Conservation (phyloP, 1,139 yeast genomes). For the Debaryomycetaceae sp. region DNA sequence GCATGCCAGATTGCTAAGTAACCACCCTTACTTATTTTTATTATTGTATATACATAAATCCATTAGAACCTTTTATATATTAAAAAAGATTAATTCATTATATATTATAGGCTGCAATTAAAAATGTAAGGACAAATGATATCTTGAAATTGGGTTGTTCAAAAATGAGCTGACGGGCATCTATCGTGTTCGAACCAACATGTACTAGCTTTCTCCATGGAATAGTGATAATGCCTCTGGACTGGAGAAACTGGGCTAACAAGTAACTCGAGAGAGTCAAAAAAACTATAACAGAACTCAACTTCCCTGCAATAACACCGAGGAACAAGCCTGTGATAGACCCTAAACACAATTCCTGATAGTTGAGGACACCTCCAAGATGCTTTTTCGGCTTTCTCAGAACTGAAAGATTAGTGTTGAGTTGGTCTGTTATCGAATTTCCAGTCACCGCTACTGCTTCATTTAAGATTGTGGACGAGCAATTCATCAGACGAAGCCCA, state of each 20-base stretch:
- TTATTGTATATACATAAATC: conserved; percentile 4
- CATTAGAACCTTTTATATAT: conserved; percentile 4
- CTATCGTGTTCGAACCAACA: conserved; percentile 46
- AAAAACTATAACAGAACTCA: conserved; percentile 56
- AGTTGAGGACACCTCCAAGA: conserved; percentile 46
- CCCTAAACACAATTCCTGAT: conserved; percentile 67
- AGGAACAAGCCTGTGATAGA: conserved; percentile 61
- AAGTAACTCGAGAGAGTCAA: conserved; percentile 50
- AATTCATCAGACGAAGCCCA: background rate
- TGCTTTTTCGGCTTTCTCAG: conserved; percentile 10
- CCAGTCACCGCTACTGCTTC: background rate
- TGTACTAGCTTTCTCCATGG: conserved; percentile 46
- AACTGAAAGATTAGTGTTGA: background rate
- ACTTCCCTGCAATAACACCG: conserved; percentile 65
- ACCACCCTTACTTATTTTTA: background rate
- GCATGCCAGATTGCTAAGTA: conserved; percentile 27
- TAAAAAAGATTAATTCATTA: conserved; percentile 12
- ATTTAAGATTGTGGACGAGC: conserved; percentile 3
- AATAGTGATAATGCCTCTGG: conserved; percentile 51
- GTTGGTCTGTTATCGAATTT: background rate
- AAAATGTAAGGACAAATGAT: conserved; percentile 55
- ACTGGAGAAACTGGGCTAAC: conserved; percentile 56
- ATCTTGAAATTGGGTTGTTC: conserved; percentile 65
- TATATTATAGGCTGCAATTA: conserved; percentile 63
- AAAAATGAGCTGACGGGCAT: conserved; percentile 51